Evolutionary conservation across 2,329 filamentous ascomycete species (phyloP).

Genomic region (Beauveria scarabaeidicola): DNA sequence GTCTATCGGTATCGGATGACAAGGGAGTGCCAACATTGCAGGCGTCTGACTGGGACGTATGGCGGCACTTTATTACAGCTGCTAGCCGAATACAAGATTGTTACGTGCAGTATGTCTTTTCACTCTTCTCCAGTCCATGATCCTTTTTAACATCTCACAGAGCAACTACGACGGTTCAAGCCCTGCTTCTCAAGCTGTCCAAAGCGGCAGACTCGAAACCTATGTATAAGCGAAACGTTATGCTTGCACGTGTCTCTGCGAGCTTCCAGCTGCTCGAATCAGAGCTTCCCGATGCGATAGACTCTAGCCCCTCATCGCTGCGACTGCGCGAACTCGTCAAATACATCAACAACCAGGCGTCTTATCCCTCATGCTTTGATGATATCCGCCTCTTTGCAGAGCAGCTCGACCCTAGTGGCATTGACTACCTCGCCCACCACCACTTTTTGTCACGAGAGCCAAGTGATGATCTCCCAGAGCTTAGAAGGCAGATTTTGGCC

Average conservation of each 20-base stretch:
- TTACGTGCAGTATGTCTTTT: conserved; percentile 24
- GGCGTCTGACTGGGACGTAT: conserved; percentile 36
- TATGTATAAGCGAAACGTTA: conserved; percentile 32
- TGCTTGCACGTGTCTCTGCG: conserved; percentile 29
- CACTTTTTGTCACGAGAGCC: conserved; percentile 26
- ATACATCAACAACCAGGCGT: conserved; percentile 29
- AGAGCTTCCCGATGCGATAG: conserved; percentile 22
- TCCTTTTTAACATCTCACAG: conserved; percentile 18
- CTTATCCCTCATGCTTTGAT: conserved; percentile 34
- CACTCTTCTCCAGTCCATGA: background rate
- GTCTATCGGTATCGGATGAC: conserved; percentile 31
- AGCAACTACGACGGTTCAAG: conserved; percentile 19
- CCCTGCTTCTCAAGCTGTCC: conserved; percentile 23
- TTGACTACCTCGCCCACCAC: conserved; percentile 30
- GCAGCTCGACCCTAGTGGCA: conserved; percentile 31
- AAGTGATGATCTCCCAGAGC: conserved; percentile 17
- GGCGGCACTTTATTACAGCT: conserved; percentile 32
- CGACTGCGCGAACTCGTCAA: conserved; percentile 26
- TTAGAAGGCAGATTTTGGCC: conserved; percentile 26
- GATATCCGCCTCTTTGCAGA: conserved; percentile 39
- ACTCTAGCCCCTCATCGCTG: conserved; percentile 21
- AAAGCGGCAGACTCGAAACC: conserved; percentile 23
- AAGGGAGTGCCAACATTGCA: conserved; percentile 30
- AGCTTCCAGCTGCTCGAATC: conserved; percentile 26
- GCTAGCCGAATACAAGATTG: conserved; percentile 25